Evolutionary conservation across 495 filamentous ascomycete genomes (phyloP), one percentile per base, ranked within the genome.

Genomic region (Opeltia flavorubescens): DNA sequence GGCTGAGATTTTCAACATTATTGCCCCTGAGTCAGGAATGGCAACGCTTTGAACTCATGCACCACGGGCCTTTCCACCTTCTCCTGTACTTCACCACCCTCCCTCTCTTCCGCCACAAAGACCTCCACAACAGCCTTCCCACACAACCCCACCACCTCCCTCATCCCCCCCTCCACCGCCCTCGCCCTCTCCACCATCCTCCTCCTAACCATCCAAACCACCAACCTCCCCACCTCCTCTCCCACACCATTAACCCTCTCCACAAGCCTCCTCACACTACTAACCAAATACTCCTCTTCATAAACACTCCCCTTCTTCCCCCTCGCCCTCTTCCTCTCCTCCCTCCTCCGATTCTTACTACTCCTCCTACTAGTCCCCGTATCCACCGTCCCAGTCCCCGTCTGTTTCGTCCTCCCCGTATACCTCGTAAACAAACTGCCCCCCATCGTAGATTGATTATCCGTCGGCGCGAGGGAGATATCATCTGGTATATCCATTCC

Each of bases 281-380:
- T 89, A 36, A 94, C 78, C 9, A 98, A 71, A 60, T 98, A 96
- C 63, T 95, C 91, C 60, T 96, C 91, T 57, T 98, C 91, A 59
- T 96, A 98, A 4, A 98, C 82, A 34, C 81, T 94, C 13, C 91
- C 91, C 70, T 95, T 95, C 61, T 94, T 86, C 12, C 91, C 91
- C 23, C 85, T 72, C 0, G 91, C 91, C 5, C 87, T 75, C 76
- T 98, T 98, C 55, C 94, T 80, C 70, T 98, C 91, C 61, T 96
- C 91, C 13, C 84, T 69, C 13, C 78, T 70, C 13, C 86, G 74
- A 49, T 89, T 94, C 68, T 86, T 88, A 43, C 77, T 81, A 25
- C 86, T 94, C 40, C 79, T 78, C 8, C 86, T 72, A 17, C 83
- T 81, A 1, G 77, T 69, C 7, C 56, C 60, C 1, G 91, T 94